Conservation (phyloP, 352 stramenopile genomes). For the Phytophthora fragariaefolia region DNA sequence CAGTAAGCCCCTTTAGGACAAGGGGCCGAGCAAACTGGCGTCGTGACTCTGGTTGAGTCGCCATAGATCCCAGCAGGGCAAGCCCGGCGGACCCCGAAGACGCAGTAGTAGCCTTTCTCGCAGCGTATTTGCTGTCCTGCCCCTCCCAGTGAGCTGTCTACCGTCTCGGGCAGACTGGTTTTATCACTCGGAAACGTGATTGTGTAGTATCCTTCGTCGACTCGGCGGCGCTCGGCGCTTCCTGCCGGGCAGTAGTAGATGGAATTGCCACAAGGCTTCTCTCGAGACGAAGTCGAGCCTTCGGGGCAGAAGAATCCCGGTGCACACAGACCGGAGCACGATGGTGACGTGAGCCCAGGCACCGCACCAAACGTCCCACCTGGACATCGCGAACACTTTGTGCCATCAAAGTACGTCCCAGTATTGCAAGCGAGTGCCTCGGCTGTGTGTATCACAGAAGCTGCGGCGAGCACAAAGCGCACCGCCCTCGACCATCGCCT, state of each 20-base stretch:
- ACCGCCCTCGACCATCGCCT: not conserved
- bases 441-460: conserved; percentile 1
- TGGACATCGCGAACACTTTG: conserved; percentile 53
- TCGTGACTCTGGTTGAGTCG: conserved; percentile 38
- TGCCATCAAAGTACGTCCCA: conserved; percentile 53
- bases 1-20: conserved; percentile 70
- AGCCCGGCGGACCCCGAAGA: conserved; percentile 55
- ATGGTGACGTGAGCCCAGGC: conserved; percentile 40
- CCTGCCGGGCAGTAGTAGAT: conserved; percentile 66
- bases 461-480: conserved; percentile 6
- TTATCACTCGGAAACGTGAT: conserved; percentile 37
- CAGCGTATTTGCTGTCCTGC: conserved; percentile 42
- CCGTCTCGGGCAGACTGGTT: conserved; percentile 2
- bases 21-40: conserved; percentile 39
- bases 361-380: conserved; percentile 53
- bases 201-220: conserved; percentile 68
- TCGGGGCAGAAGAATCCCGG: conserved; percentile 64
- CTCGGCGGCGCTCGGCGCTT: conserved; percentile 44
- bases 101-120: conserved; percentile 72
- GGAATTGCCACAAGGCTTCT: conserved; percentile 55
- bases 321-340: conserved; percentile 59
- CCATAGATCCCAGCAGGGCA: conserved; percentile 66
- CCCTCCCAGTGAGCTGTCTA: conserved; percentile 4
- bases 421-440: conserved; percentile 46
- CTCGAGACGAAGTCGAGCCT: conserved; percentile 62